phyloP scores from a whole-genome alignment of 2,329 filamentous ascomycete genomes.

The Rutstroemia sp. region DNA sequence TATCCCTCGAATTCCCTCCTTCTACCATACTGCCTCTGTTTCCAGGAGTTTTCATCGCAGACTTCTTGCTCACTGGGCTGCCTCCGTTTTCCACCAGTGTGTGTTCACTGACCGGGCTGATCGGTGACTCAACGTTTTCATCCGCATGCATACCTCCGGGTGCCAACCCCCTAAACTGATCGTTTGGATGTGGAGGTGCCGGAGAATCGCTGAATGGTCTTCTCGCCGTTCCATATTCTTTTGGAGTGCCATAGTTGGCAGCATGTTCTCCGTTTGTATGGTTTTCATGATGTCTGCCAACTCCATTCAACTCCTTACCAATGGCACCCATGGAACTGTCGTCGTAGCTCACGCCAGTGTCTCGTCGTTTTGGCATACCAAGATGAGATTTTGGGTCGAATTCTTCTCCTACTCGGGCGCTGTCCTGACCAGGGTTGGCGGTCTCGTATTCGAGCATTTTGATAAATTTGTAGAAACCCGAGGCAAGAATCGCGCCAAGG shows the following conservation, averaged over 20 bases:
- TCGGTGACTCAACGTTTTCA: neutral
- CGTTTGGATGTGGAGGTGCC: constrained; percentile 17
- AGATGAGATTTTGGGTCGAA: neutral
- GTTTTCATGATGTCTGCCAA: neutral
- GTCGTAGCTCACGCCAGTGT: neutral
- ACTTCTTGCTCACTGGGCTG: neutral
- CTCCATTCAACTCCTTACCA: neutral
- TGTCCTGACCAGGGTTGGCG: constrained; percentile 32
- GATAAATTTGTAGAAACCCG: constrained; percentile 41
- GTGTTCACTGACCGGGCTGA: neutral
- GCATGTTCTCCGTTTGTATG: neutral
- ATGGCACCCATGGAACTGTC: neutral
- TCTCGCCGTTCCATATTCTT: neutral
- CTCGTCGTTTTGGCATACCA: neutral
- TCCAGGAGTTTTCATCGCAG: neutral
- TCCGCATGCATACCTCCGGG: neutral
- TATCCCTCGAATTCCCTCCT: neutral
- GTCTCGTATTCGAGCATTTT: constrained; percentile 43
- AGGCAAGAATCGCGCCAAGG: constrained; percentile 42
- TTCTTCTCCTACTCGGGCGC: neutral
- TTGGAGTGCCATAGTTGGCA: neutral
- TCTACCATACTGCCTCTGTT: neutral
- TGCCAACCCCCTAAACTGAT: constrained; percentile 14
- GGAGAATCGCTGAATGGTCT: constrained; percentile 15
- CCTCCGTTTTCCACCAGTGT: neutral